Percentiles rank a stretch among this genome's conserved stretches.
phyloP scores from a whole-genome alignment of 768 basidiomycete genomes.

The Hebeloma cylindrosporum region DNA sequence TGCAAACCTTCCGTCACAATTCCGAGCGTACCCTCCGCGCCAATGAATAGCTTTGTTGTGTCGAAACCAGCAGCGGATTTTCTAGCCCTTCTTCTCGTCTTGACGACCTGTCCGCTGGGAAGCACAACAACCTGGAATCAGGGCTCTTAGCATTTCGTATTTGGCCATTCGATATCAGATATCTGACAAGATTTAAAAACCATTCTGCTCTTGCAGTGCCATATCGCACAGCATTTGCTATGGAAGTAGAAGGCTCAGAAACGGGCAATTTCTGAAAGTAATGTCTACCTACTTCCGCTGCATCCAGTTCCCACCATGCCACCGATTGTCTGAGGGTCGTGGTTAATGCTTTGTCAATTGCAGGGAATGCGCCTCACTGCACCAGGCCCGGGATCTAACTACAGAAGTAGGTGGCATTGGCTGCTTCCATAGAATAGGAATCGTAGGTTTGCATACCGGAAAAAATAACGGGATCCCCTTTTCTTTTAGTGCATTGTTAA shows the following conservation, averaged over 20 bases:
- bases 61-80: constrained; percentile 91
- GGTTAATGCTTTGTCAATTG: constrained; percentile 1
- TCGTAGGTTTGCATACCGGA: constrained; percentile 50
- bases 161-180: background rate
- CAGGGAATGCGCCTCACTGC: constrained; percentile 45
- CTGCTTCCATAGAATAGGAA: background rate
- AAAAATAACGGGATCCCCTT: constrained; percentile 82
- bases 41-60: constrained; percentile 84
- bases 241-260: background rate
- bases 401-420: background rate
- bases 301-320: constrained; percentile 90
- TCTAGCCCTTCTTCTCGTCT: constrained; percentile 74
- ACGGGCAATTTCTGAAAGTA: background rate
- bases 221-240: constrained; percentile 81
- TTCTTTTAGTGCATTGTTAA: constrained; percentile 67
- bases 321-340: constrained; percentile 62
- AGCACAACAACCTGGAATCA: constrained; percentile 78
- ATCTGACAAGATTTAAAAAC: constrained; percentile 75
- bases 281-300: constrained; percentile 63
- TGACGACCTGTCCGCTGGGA: constrained; percentile 82
- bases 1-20: constrained; percentile 79
- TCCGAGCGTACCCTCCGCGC: constrained; percentile 87
- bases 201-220: constrained; percentile 88
- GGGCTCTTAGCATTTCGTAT: background rate
- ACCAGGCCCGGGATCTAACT: constrained; percentile 75